Base-by-base conservation (phyloP, 2,329 filamentous ascomycete genomes). In the Saccharata proteae region DNA sequence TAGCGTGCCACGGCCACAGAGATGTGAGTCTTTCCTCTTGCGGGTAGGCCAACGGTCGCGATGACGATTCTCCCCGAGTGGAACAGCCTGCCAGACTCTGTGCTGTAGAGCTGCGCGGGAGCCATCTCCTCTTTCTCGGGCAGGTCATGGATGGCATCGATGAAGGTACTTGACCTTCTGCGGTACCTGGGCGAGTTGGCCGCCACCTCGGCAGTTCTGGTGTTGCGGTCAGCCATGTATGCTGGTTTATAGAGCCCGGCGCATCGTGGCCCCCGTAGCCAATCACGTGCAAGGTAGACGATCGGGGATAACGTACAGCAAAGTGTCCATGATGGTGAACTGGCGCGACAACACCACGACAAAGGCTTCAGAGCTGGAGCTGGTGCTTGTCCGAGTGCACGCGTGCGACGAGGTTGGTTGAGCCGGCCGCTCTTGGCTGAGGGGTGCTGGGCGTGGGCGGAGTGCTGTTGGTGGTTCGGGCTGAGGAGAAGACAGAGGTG, bases 51-150 rank as follows among this genome's bases (percentile, higher is more conserved):
- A 43, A 96, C 90, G 54, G 93, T 94, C 42, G 90, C 88, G 46
- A 98, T 96, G 28, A 88, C 88, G 52, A 98, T 98, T 36, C 88
- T 77, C 28, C 90, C 90, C 14, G 90, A 94, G 58, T 98, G 90
- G 55, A 98, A 98, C 17, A 98, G 74, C 24, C 90, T 76, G 29
- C 90, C 90, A 28, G 88, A 96, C 70, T 96, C 93, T 32, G 90
- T 98, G 56, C 85, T 94, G 64, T 98, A 98, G 26, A 98, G 70
- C 62, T 98, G 90, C 43, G 90, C 90, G 17, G 90, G 90, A 4
- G 90, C 90, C 71, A 93, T 74, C 45, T 88, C 73, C 36, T 70
- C 67, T 47, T 84, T 84, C 51, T 86, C 80, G 6, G 82, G 75
- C 32, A 93, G 69, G 64, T 96, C 88, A 59, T 96, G 88, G 47